Base-by-base conservation (phyloP, 345 rosid genomes). In the Raphanus raphanistrum region DNA sequence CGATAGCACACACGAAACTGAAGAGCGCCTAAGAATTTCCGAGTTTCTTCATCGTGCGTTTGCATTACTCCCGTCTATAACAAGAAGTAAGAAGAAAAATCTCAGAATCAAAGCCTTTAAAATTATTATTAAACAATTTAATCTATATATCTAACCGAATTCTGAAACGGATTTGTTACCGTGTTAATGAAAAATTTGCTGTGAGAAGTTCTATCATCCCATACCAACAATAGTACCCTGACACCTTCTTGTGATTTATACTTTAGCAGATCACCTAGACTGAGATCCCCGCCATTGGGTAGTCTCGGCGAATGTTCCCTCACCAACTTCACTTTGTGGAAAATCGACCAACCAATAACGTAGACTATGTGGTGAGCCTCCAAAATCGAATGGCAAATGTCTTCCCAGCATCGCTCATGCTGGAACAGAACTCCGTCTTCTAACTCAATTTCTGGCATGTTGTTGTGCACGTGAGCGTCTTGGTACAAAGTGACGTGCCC, bases 161-260 rank as follows among this genome's bases (percentile, higher is more conserved):
- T 11, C 6, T 61, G 7, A n/a, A 61, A 2, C 25, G 5, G 2
- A 28, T 60, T 61, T 29, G 43, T 4, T 84, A 93, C 97, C 88
- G 96, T 93, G 10, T 86, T 83, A 41, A 93, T 76, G 82, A 88
- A 84, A 74, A 90, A 88, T 66, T 87, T 93, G 77, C 78, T 84
- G 41, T 90, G 97, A 10, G 98, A 93, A 61, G 97, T 91, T 83
- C 87, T 91, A n/a, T 93, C 98, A 74, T 93, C 98, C 98, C 98
- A 93, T 36, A 93, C 93, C 76, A 93, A 68, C 71, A 93, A 74
- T 71, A 93, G 63, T 12, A 93, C 98, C 50, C 97, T 72, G 21
- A 91, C 97, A 17, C 98, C 98, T 85, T 93, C 97, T 50, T 93
- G 83, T 2, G 95, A 90, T 67, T 93, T 93, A 59, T 93, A 93